Evolutionary conservation across 1,139 yeast genomes (phyloP), one percentile per base, ranked within the genome.

Genomic region (Pneumocystis jirovecii): DNA sequence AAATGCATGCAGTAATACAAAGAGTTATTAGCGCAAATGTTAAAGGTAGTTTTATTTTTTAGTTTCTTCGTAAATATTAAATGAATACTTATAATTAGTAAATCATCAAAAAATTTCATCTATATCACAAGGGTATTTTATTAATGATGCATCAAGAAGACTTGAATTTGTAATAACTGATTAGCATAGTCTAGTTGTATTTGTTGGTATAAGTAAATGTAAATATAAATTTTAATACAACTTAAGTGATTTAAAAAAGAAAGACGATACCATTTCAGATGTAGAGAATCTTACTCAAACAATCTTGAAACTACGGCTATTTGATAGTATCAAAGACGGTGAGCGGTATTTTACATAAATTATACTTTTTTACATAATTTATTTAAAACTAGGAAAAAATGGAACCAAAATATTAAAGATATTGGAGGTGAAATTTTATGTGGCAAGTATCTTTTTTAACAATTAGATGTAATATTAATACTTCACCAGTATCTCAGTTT

Each of bases 1-100:
- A 31, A 40, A 91, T 91, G 97, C 85, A 85, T 74, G 87, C 90
- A 1, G 96, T 91, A 1, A 82, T 91, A 57, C 97, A 91, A 72
- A 83, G 87, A 72, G 97, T 89, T 25, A 88, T 86, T 70, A 80
- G 81, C 64, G 97, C 96, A 0, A 85, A 95, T 0, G 97, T 91
- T 0, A 82, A 87, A 0, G 97, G 91, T 0, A 89, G 89, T 66
- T 78, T 40, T 17, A 6, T 17, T 50, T 45, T 12, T 25, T 44
- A 44, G 19, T 44, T n/a, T 50, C 8, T 50, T 50, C 29, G 2
- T 19, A 12, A 50, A 25, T 25, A 50, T 10, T 50, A 21, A 21
- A 25, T 50, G 7, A 25, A 50, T 50, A 10, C 29, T 80, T 21
- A 74, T 81, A 0, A 82, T 90, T 0, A 88, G 96, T 0, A 79